phyloP scores from a whole-genome alignment of 805 yeast species.

The Candida odintsovae region DNA sequence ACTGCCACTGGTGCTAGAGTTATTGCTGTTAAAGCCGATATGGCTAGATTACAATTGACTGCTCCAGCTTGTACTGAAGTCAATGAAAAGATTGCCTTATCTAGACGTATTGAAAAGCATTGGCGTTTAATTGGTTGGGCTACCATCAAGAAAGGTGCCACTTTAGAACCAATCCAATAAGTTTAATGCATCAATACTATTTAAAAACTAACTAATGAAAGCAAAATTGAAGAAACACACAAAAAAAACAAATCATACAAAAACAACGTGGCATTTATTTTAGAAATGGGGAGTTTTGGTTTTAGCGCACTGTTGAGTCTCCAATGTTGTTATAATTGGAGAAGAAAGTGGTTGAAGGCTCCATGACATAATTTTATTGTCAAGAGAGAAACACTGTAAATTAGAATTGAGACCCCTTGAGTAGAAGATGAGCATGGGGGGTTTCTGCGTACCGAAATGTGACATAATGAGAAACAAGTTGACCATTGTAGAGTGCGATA shows the following conservation, averaged over 20 bases:
- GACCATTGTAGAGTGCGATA: too few species aligned
- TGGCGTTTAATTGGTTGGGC: constrained; percentile 99
- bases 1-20: constrained; percentile 99
- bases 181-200: not conserved
- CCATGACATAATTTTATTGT: not conserved
- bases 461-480: not conserved
- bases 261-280: not conserved
- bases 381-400: not conserved
- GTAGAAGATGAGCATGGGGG: too few species aligned
- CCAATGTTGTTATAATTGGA: not conserved
- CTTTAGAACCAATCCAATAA: constrained; percentile 55
- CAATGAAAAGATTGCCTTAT: constrained; percentile 95
- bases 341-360: not conserved
- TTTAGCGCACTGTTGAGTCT: not conserved
- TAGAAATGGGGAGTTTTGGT: not conserved
- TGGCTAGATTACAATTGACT: constrained; percentile 96
- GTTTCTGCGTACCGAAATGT: not conserved
- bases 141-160: constrained; percentile 89
- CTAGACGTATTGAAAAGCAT: constrained; percentile 98
- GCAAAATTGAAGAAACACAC: not conserved
- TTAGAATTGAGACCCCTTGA: not conserved
- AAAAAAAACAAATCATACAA: too few species aligned
- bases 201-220: not conserved
- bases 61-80: constrained; percentile 99
- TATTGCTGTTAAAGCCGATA: constrained; percentile 95